Conservation (phyloP, 768 basidiomycete genomes). For the Tremella yokohamensis region DNA sequence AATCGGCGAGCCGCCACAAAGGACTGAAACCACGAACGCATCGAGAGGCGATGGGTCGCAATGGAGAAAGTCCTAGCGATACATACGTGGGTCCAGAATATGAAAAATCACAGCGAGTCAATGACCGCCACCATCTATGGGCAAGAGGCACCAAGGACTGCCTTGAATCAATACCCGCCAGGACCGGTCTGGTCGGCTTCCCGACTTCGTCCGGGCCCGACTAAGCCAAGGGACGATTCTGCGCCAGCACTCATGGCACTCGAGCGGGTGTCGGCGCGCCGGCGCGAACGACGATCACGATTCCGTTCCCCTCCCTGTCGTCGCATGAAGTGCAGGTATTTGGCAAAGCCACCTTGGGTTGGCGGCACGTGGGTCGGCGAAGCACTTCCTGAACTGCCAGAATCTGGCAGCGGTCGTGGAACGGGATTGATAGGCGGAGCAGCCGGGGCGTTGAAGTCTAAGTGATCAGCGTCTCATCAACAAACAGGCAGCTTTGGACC, state of each 20-base stretch:
- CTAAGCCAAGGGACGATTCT: conserved; percentile 6
- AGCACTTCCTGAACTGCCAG: conserved; percentile 13
- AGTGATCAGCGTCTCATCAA: conserved; percentile 2
- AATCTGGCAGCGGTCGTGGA: conserved; percentile 5
- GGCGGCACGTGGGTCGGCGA: conserved; percentile 22
- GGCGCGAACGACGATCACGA: conserved; percentile 2
- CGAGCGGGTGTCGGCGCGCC: conserved; percentile 5
- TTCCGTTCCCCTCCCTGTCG: conserved; percentile 22
- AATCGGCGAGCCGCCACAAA: no score
- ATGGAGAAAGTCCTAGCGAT: no score
- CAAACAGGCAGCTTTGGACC: conserved; percentile 24
- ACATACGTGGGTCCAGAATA: no score
- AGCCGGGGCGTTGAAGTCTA: conserved; percentile 35
- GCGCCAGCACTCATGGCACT: conserved; percentile 2
- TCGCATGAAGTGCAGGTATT: conserved; percentile 47
- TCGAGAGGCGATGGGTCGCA: no score
- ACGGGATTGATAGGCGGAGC: conserved; percentile 6
- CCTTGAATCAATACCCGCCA: conserved; percentile 22
- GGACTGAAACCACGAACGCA: no score
- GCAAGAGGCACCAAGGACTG: no score
- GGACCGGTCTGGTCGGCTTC: conserved; percentile 38
- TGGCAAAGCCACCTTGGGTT: conserved; percentile 41
- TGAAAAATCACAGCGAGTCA: no score
- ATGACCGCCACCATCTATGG: no score
- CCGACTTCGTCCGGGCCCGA: conserved; percentile 22